Base-by-base conservation (phyloP, 192 early-diverging fungal species). In the Umbelopsis sp. region DNA sequence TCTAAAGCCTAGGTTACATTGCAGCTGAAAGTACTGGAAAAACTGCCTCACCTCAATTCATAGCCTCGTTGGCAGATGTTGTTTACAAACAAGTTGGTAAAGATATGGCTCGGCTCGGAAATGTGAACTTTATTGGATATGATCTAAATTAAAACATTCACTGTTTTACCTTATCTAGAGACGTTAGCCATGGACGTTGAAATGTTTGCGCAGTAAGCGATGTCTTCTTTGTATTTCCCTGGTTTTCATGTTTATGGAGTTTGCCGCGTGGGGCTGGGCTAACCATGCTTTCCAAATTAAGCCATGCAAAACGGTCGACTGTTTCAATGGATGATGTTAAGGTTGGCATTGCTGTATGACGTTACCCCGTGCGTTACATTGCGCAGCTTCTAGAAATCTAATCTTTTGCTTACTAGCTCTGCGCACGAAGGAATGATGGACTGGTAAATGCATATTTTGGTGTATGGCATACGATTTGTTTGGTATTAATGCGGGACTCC, bases 301-400 rank as follows among this genome's bases (percentile, higher is more conserved):
- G 81, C 29, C 81, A 82, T 32, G 81, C 77, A 16, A 82, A 77
- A 45, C 68, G 81, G 38, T 74, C 81, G 12, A 78, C 77, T 25
- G 65, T 82, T 16, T 76, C 69, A 29, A 74, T 72, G 45, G 81
- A 82, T 25, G 81, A 82, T 59, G 77, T 82, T 67, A 82, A 82
- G 81, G 81, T 82, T 43, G 21, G 68, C 38, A 41, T 38, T 26
- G 36, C 34, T 22, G n/a, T 0, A 20, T 17, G 20, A 36, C 29
- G 24, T 68, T 50, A 53, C 14, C 24, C 44, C 34, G 16, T 6
- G 51, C 17, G 53, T 62, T 17, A 53, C 2, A 24, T 29, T 32
- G 24, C 3, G 25, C 31, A 20, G 17, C 41, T 52, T 44, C 14
- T 22, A 45, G 45, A 52, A 51, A 70, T 2, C 31, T 34, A 45